phyloP scores from a whole-genome alignment of 495 filamentous ascomycete genomes.

The Aspergillus cristatus region DNA sequence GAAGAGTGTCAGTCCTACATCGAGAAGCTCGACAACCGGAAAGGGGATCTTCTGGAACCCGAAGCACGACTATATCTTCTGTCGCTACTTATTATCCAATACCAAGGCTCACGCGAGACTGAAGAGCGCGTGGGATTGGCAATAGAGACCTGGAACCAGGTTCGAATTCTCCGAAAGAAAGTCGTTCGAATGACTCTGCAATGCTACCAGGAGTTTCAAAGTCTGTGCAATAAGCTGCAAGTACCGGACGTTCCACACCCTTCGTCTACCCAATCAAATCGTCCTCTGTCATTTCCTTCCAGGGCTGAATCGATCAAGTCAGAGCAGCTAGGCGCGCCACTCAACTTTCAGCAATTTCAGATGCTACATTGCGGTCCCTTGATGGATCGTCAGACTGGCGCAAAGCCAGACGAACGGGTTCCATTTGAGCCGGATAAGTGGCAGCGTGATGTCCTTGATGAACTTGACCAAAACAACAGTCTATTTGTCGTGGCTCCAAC shows the following conservation, averaged over 20 bases:
- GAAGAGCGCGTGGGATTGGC: conserved; percentile 1
- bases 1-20: conserved; percentile 28
- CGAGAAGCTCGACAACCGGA: conserved; percentile 13
- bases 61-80: conserved; percentile 41
- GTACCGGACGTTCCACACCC: conserved; percentile 17
- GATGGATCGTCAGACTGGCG: conserved; percentile 63
- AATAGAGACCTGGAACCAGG: not conserved
- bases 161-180: conserved; percentile 1
- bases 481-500: conserved; percentile 72
- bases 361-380: conserved; percentile 60
- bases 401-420: conserved; percentile 53
- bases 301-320: conserved; percentile 15
- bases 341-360: conserved; percentile 46
- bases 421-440: conserved; percentile 65
- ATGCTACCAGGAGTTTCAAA: conserved; percentile 12
- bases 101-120: conserved; percentile 26
- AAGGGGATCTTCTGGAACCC: conserved; percentile 14
- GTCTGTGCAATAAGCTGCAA: conserved; percentile 15
- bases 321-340: conserved; percentile 11
- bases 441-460: conserved; percentile 66
- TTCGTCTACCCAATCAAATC: conserved; percentile 11
- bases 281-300: conserved; percentile 24
- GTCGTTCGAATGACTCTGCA: conserved; percentile 20
- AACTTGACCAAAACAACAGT: conserved; percentile 57
- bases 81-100: not conserved